Evolutionary conservation across 352 stramenopile species (phyloP), one percentile per base, ranked within the genome.

Genomic region (Phytophthora citrophthora): DNA sequence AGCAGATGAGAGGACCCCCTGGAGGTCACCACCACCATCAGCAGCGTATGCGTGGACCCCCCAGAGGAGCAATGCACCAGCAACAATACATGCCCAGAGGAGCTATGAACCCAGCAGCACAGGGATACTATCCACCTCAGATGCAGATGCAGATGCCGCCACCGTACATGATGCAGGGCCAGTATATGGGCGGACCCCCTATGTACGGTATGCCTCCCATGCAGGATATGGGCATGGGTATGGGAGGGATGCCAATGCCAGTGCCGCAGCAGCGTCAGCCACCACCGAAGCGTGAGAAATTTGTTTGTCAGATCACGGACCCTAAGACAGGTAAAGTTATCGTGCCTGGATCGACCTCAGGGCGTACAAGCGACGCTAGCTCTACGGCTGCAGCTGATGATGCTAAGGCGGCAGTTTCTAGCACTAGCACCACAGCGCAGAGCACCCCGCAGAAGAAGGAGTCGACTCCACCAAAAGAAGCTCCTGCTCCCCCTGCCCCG

Each of bases 1-100:
- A 82, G 26, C 75, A 83, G 51, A 87, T 88, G 78, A 74, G 79
- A 11, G 76, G 76, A 0, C 76, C 76, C 1, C 76, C 72, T n/a
- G 72, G 60, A 9, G 43, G 54, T 13, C 61, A 74, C 45, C 74
- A 81, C 26, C 61, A 86, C 46, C 61, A 86, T 43, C 74, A 79
- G 10, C 62, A 57, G 40, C 63, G 71, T 16, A 64, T 74, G 61
- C 72, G 75, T 40, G 76, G 75, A 3, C 71, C 61, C 26, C 79
- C 76, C 34, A 61, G 76, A 52, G 67, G 72, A 7, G 60, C 48
- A 18, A 75, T 77, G 57, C 72, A 80, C n/a, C 76, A 84, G 38
- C 70, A 81, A 43, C 67, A 74, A 23, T 81, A 72, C 45, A 61
- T 79, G 18, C 73, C 72, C 27, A 59, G 77, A 36, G 71, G 77